Conservation (phyloP, 495 filamentous ascomycete genomes). For the Tetracladium setigerum region DNA sequence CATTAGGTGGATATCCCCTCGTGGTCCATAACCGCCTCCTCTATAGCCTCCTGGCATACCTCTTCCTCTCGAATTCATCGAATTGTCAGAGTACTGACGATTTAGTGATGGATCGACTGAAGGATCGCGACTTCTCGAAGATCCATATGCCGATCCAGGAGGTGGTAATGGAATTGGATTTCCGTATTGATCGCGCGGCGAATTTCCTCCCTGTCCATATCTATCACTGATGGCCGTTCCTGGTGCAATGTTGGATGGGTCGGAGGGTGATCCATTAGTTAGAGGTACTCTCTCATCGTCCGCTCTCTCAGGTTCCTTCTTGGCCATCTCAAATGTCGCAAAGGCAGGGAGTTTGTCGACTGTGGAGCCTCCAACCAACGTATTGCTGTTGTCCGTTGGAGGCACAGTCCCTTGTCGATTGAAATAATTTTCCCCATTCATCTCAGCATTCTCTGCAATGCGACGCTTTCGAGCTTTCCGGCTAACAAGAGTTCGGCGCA, state of each 20-base stretch:
- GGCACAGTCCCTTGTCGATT: slow-evolving; percentile 53
- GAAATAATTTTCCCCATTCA: slow-evolving; percentile 91
- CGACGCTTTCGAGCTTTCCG: slow-evolving; percentile 86
- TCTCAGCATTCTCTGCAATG: slow-evolving; percentile 87
- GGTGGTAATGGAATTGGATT: slow-evolving; percentile 48
- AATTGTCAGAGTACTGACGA: slow-evolving; percentile 53
- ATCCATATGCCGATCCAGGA: slow-evolving; percentile 16
- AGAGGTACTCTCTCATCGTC: slow-evolving; percentile 82
- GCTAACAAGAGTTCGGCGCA: slow-evolving; percentile 88
- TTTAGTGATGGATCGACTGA: slow-evolving; percentile 23
- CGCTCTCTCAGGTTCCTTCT: slow-evolving; percentile 39
- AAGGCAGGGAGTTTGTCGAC: slow-evolving; percentile 62
- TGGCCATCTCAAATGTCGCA: slow-evolving; percentile 65
- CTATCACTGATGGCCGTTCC: slow-evolving; percentile 16
- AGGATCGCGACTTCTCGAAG: slow-evolving; percentile 16
- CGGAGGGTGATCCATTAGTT: slow-evolving; percentile 54
- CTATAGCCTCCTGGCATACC: slow-evolving; percentile 34
- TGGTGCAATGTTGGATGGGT: slow-evolving; percentile 27
- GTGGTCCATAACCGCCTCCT: slow-evolving; percentile 20
- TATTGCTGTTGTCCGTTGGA: slow-evolving; percentile 40
- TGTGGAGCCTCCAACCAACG: slow-evolving; percentile 34
- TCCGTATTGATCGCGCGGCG: slow-evolving; percentile 55
- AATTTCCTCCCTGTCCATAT: slow-evolving; percentile 15
- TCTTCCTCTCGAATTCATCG: slow-evolving; percentile 46
- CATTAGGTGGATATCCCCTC: slow-evolving; percentile 31